Conservation (phyloP, 352 stramenopile species). For the Globisporangium canariense region DNA sequence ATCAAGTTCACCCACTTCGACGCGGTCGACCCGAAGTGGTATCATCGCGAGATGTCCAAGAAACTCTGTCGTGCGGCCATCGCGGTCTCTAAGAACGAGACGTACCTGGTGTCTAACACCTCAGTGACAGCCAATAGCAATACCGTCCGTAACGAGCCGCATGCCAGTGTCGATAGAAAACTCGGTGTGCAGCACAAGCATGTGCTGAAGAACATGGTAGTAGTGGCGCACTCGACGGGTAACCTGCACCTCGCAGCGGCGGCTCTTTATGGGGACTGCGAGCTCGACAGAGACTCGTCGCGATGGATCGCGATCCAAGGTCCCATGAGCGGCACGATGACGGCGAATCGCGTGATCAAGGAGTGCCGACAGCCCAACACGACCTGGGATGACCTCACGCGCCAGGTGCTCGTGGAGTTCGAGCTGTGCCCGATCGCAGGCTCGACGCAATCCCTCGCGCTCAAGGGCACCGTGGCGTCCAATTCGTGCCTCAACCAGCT, state of each 20-base stretch:
- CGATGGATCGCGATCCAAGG: conserved; percentile 26
- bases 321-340: conserved; percentile 21
- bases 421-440: conserved; percentile 9
- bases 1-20: conserved; percentile 38
- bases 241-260: conserved; percentile 31
- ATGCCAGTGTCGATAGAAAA: neutral
- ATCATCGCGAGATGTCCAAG: conserved; percentile 19
- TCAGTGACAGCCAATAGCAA: neutral
- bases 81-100: conserved; percentile 14
- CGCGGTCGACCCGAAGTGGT: conserved; percentile 27
- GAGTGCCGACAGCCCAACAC: conserved; percentile 11
- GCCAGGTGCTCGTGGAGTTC: conserved; percentile 5
- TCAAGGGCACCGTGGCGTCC: neutral
- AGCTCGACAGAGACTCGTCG: conserved; percentile 11
- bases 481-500: conserved; percentile 11
- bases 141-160: neutral
- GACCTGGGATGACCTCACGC: conserved; percentile 11
- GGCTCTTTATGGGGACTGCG: conserved; percentile 24
- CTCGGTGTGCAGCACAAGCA: neutral
- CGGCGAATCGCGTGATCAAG: conserved; percentile 9
- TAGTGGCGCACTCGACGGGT: conserved; percentile 42
- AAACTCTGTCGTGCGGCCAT: conserved; percentile 31
- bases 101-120: neutral
- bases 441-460: conserved; percentile 5
- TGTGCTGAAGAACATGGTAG: conserved; percentile 22